Percentiles rank a stretch among this genome's conserved stretches.
These are phyloP conservation scores for Acacia acuminata DNA, from an alignment of 306 rosid genomes.

Conservation along the genomic window DNA sequence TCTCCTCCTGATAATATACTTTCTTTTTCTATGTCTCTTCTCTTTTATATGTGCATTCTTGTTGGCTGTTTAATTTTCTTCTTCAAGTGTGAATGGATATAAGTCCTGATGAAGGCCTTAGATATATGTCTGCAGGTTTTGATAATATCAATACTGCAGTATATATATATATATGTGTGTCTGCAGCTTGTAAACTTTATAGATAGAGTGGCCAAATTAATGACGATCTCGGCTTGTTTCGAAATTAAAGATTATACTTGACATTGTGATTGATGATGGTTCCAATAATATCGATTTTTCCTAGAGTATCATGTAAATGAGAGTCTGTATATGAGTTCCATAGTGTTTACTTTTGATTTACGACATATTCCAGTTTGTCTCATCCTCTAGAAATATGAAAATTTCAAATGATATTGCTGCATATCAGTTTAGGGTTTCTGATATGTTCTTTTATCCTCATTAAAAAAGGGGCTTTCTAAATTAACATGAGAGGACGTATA, in stretches of 20 bases:
- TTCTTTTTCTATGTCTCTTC: neutral
- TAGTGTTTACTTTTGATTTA: neutral
- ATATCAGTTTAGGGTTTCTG: constrained; percentile 24
- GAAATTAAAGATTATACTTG: constrained; percentile 21
- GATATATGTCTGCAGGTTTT: constrained; percentile 16
- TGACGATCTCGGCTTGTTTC: constrained; percentile 18
- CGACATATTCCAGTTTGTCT: neutral
- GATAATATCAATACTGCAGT: constrained; percentile 11
- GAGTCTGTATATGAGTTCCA: constrained; percentile 2
- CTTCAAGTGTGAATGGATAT: constrained; percentile 39
- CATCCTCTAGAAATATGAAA: neutral
- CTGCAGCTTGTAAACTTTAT: constrained; percentile 37
- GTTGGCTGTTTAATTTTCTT: constrained; percentile 23
- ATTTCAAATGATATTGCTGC: constrained; percentile 1
- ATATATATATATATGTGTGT: neutral
- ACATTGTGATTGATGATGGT: constrained; percentile 37
- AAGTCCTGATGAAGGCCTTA: constrained; percentile 21
- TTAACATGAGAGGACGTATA: neutral
- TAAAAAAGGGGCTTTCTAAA: neutral
- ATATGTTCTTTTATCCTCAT: neutral
- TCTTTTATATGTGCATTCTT: constrained; percentile 30
- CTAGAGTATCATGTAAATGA: constrained; percentile 18
- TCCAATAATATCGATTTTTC: constrained; percentile 19
- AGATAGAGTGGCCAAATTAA: constrained; percentile 33
- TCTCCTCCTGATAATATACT: constrained; percentile 18